These are phyloP conservation scores for Uromyces viciae-fabae DNA, from an alignment of 1,284 basidiomycete genomes.

Conservation along the genomic window DNA sequence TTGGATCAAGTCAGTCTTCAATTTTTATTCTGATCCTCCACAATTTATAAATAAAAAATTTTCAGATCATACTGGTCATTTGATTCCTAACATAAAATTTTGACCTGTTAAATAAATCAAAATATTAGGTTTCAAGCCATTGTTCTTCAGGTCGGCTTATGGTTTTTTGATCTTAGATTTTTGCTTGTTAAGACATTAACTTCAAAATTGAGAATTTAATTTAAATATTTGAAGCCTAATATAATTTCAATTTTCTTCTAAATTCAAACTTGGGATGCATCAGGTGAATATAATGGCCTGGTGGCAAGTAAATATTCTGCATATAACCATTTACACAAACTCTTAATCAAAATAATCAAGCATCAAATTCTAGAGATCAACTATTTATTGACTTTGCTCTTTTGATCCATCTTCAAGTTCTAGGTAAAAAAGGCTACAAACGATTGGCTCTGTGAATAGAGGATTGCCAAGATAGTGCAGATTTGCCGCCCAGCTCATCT, in stretches of 20 bases:
- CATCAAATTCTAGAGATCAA: background rate
- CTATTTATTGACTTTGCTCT: background rate
- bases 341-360: background rate
- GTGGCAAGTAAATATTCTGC: conserved; percentile 20
- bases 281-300: conserved; percentile 47
- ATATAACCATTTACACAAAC: background rate
- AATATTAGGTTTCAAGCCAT: conserved; percentile 52
- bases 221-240: background rate
- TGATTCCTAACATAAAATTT: conserved; percentile 47
- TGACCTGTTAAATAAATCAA: too few relatives aligned
- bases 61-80: background rate
- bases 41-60: background rate
- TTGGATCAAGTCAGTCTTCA: conserved; percentile 25
- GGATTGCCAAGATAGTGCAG: conserved; percentile 15
- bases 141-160: conserved; percentile 49
- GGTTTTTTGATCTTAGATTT: conserved; percentile 26
- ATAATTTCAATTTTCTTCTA: background rate
- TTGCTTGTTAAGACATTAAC: too few relatives aligned
- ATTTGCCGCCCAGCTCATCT: background rate
- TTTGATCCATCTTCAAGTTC: conserved; percentile 46
- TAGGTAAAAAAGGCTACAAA: conserved; percentile 50
- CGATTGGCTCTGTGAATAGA: conserved; percentile 45
- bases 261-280: conserved; percentile 40
- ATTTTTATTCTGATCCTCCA: background rate
- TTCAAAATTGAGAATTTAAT: background rate